Evolutionary conservation across 345 rosid genomes (phyloP), one percentile per base, ranked within the genome.

Genomic region (Alliaria petiolata): DNA sequence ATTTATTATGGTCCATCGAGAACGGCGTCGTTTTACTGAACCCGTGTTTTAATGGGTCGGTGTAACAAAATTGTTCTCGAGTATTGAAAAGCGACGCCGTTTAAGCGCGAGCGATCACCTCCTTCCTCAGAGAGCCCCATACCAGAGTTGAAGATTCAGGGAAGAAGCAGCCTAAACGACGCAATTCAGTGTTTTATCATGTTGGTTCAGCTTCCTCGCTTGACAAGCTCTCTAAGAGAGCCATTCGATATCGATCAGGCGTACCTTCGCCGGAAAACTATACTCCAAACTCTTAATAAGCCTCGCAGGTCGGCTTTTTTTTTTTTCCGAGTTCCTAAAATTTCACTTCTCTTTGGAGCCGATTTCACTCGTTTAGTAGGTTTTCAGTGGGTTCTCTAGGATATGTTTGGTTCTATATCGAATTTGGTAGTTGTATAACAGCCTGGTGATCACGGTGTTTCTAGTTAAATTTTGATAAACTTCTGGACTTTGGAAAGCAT

Each of bases 211-310:
- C 85, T 87, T 31, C 98, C 97, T 77, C 97, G 97, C 67, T 70
- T 93, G 79, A 84, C 97, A 5, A 86, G 77, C 77, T 88, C 97
- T 66, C 86, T 89, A 8, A 79, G 98, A 79, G 91, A 83, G 2
- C 98, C 97, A 0, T 89, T 86, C 79, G 98, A 93, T 34, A 53
- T 84, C 79, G 97, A 91, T 42, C 85, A 85, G 62, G 97, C 97
- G 5, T 93, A 89, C 77, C 97, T 93, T 56, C 86, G 82, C 53
- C 96, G 98, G 46, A 87, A 88, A 80, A 16, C 74, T 69, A 71
- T 88, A 63, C 96, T 89, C 70, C 85, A 80, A 63, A 64, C 76
- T 76, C 86, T 69, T 26, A 79, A 67, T 72, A 85, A 80, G 77
- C 79, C 83, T 68, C 80, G 77, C 81, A 84, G 79, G 96, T 90